phyloP scores from a whole-genome alignment of 345 rosid genomes.

The Salix udensis region DNA sequence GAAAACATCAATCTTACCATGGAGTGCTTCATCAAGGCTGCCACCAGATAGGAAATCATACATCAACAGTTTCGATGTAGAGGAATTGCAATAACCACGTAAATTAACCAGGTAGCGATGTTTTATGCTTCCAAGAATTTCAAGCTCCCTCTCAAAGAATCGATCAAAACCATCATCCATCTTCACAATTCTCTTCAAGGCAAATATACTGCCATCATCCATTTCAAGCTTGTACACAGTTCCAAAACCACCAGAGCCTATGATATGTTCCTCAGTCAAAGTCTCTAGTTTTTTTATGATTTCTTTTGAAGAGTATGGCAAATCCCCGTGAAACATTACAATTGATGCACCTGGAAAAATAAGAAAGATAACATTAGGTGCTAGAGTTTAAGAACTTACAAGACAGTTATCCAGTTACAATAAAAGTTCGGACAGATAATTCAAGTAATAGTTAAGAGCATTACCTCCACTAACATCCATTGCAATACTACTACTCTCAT shows the following conservation, averaged over 20 bases:
- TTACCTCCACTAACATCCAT: conserved; percentile 90
- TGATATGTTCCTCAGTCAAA: conserved; percentile 79
- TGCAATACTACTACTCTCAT: conserved; percentile 64
- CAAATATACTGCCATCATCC: conserved; percentile 95
- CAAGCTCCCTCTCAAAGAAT: conserved; percentile 94
- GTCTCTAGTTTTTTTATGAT: conserved; percentile 85
- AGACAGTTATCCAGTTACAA: background rate
- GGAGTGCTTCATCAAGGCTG: conserved; percentile 96
- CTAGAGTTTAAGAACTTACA: conserved; percentile 3
- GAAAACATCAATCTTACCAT: conserved; percentile 47
- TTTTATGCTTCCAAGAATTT: conserved; percentile 97
- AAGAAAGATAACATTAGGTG: conserved; percentile 10
- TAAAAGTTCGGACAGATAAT: background rate
- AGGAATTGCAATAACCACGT: conserved; percentile 95
- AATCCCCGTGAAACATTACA: conserved; percentile 96
- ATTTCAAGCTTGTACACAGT: conserved; percentile 89
- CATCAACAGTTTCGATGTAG: conserved; percentile 77
- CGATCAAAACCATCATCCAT: conserved; percentile 91
- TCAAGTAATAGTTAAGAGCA: conserved; percentile 21
- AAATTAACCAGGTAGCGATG: conserved; percentile 90
- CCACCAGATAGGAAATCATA: conserved; percentile 95
- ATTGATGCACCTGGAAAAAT: conserved; percentile 78
- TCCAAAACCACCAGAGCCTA: conserved; percentile 95
- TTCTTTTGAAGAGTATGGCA: conserved; percentile 94
- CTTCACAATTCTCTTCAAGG: conserved; percentile 80